Percentiles rank a stretch among this genome's conserved stretches.
Evolutionary conservation across 176 grass and related monocot genomes (phyloP).

Genomic region (maize (Zea mays)): DNA sequence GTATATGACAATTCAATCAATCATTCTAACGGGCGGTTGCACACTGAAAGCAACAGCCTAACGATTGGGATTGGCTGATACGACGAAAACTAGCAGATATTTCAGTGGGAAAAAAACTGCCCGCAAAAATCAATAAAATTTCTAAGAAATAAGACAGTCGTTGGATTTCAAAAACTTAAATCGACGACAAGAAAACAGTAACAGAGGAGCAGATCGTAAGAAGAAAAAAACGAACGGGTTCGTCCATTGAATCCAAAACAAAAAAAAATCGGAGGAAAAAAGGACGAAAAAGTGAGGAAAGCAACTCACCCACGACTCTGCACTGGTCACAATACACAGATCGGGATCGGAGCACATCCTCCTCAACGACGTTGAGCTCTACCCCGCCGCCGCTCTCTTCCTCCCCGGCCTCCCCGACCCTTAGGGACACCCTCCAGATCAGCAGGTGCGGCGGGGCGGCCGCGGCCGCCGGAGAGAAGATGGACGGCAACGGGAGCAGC

Average conservation of each 20-base stretch:
- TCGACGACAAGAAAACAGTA: not conserved
- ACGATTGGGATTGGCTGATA: not conserved
- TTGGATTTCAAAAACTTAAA: not conserved
- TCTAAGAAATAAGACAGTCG: not conserved
- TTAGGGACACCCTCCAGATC: constrained; percentile 71
- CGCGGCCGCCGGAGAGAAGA: constrained; percentile 60
- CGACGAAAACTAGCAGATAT: not conserved
- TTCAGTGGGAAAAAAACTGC: not conserved
- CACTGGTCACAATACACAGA: constrained; percentile 98
- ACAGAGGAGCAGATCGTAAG: not conserved
- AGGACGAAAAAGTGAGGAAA: constrained; percentile 33
- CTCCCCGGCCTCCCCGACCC: constrained; percentile 42
- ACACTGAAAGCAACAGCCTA: constrained; percentile 33
- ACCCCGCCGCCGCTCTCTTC: constrained; percentile 44
- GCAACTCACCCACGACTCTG: constrained; percentile 87
- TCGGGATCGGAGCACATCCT: constrained; percentile 85
- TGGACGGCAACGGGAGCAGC: constrained; percentile 61
- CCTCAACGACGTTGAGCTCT: constrained; percentile 79
- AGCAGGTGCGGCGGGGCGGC: constrained; percentile 58
- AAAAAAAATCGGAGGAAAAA: not conserved
- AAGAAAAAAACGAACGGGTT: not conserved
- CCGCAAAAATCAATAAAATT: not conserved
- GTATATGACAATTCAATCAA: not conserved
- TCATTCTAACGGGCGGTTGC: not conserved
- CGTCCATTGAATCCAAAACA: not conserved